phyloP scores from a whole-genome alignment of 2,329 filamentous ascomycete genomes.

The Aspergillus sp. region DNA sequence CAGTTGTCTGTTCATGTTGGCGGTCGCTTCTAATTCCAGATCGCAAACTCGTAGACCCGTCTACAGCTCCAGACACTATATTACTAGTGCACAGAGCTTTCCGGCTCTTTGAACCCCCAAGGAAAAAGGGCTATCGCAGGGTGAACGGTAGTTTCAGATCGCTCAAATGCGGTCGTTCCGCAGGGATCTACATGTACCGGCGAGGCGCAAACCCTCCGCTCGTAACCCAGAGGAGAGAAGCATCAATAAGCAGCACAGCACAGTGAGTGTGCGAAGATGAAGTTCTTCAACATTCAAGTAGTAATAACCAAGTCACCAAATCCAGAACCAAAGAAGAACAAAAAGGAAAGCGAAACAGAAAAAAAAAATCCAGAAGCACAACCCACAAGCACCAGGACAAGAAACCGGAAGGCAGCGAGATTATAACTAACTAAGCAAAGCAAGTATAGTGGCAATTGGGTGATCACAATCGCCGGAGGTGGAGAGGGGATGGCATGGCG shows the following conservation, averaged over 20 bases:
- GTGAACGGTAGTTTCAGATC: not conserved
- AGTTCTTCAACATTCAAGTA: not conserved
- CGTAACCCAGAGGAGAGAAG: not conserved
- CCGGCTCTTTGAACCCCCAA: not conserved
- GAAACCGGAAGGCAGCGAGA: constrained; percentile 7
- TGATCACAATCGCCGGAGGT: constrained; percentile 4
- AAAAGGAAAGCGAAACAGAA: not conserved
- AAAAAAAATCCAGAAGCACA: not conserved
- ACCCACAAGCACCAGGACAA: not conserved
- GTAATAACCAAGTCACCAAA: too few species aligned
- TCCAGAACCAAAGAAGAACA: too few species aligned
- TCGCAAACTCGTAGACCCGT: not conserved
- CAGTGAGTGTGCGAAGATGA: not conserved
- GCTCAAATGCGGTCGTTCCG: not conserved
- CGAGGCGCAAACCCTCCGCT: not conserved
- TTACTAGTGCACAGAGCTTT: not conserved
- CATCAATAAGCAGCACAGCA: not conserved
- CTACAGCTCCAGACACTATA: not conserved
- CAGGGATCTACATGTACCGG: constrained; percentile 9
- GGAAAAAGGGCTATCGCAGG: too few species aligned
- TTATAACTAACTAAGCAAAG: constrained; percentile 2
- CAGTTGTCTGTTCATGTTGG: constrained; percentile 20
- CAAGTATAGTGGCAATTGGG: constrained; percentile 9
- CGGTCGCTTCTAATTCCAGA: not conserved
- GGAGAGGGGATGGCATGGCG: constrained; percentile 7